Evolutionary conservation across 2,329 filamentous ascomycete species (phyloP).

Genomic region (Teratosphaeria nubilosa): DNA sequence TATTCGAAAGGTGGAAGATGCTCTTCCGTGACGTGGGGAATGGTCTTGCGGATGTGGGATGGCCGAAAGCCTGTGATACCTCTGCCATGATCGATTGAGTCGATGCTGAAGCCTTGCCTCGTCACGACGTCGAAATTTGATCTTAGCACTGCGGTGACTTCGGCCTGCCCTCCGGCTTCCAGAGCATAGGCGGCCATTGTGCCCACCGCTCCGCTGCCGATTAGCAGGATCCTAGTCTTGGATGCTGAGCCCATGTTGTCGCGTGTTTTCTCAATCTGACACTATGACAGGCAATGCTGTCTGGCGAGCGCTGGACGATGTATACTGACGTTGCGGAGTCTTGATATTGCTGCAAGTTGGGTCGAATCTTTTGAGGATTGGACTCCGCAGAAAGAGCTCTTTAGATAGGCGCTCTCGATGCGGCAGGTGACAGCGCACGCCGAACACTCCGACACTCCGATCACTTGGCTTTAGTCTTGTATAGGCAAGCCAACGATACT

Average conservation of each 20-base stretch:
- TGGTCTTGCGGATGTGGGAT: constrained; percentile 34
- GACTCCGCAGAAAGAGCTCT: background rate
- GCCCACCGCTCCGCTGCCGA: constrained; percentile 48
- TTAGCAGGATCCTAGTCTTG: constrained; percentile 28
- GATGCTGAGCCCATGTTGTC: background rate
- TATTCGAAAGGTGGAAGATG: constrained; percentile 38
- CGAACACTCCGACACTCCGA: background rate
- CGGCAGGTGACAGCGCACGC: background rate
- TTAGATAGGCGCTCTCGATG: background rate
- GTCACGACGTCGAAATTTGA: constrained; percentile 45
- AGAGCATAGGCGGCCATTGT: constrained; percentile 47
- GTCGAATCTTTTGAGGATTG: background rate
- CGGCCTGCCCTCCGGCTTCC: constrained; percentile 40
- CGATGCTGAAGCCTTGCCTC: constrained; percentile 43
- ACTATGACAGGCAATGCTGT: background rate
- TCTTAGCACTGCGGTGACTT: constrained; percentile 45
- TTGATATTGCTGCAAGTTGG: background rate
- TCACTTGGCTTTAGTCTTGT: background rate
- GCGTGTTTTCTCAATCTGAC: background rate
- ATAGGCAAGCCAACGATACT: too few species aligned
- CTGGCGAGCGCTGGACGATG: background rate
- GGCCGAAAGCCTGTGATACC: constrained; percentile 22
- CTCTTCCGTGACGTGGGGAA: constrained; percentile 37
- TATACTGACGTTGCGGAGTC: background rate
- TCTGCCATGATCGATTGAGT: constrained; percentile 45